phyloP scores from a whole-genome alignment of 441 rosid genomes.

The Mallotus repandus region DNA sequence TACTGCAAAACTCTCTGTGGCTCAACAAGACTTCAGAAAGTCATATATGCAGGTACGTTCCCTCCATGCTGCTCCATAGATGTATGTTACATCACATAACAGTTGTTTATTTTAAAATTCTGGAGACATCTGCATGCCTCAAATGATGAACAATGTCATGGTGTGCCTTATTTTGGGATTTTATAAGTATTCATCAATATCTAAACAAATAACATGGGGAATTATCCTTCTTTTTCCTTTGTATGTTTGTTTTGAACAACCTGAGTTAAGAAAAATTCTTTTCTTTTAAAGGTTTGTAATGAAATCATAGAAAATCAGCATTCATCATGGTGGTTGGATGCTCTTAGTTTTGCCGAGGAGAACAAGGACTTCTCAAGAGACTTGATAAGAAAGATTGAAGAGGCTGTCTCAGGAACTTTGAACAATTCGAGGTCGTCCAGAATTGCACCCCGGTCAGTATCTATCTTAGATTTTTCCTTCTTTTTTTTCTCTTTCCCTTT shows the following conservation, averaged over 20 bases:
- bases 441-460: slow-evolving; percentile 58
- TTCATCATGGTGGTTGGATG: slow-evolving; percentile 89
- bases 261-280: slow-evolving; percentile 3
- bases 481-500: background rate
- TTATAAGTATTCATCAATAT: background rate
- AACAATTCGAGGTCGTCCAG: slow-evolving; percentile 60
- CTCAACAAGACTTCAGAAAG: slow-evolving; percentile 75
- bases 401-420: slow-evolving; percentile 64
- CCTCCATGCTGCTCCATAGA: background rate
- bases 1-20: slow-evolving; percentile 54
- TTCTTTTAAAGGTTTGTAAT: slow-evolving; percentile 60
- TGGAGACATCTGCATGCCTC: background rate
- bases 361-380: slow-evolving; percentile 61
- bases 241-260: slow-evolving; percentile 16
- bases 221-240: slow-evolving; percentile 3
- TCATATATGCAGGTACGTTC: slow-evolving; percentile 60
- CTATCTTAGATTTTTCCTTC: slow-evolving; percentile 11
- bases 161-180: background rate
- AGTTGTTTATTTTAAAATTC: background rate
- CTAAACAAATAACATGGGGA: background rate
- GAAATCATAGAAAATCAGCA: slow-evolving; percentile 46
- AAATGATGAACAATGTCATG: background rate
- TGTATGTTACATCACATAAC: background rate
- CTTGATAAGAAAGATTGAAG: slow-evolving; percentile 82
- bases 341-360: slow-evolving; percentile 63